Evolutionary conservation across 2,329 filamentous ascomycete genomes (phyloP).

Genomic region (Neurospora sp.): DNA sequence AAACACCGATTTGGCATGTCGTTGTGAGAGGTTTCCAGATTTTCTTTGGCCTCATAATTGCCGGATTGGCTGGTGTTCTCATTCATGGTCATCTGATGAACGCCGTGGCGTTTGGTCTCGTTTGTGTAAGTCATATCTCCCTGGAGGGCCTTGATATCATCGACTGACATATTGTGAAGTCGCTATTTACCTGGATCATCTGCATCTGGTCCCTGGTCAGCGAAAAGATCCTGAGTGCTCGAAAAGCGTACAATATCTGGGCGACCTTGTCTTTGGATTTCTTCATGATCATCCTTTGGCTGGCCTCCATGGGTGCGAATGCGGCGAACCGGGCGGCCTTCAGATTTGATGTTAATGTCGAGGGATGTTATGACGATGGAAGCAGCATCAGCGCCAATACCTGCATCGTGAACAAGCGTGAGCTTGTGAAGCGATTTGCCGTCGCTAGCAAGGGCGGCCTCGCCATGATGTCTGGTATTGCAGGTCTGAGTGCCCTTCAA

Average conservation of each 20-base stretch:
- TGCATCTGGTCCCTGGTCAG: slow-evolving; percentile 19
- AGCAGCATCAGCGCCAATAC: slow-evolving; percentile 17
- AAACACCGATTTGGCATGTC: slow-evolving; percentile 18
- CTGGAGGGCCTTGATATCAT: neutral
- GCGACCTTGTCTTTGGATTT: slow-evolving; percentile 22
- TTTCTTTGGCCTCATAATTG: slow-evolving; percentile 19
- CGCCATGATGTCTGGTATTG: slow-evolving; percentile 21
- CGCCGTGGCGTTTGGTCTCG: slow-evolving; percentile 19
- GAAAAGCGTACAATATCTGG: slow-evolving; percentile 24
- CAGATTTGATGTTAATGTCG: slow-evolving; percentile 10
- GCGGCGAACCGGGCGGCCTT: slow-evolving; percentile 21
- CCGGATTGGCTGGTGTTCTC: slow-evolving; percentile 18
- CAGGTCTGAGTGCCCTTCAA: slow-evolving; percentile 21
- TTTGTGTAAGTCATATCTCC: slow-evolving; percentile 18
- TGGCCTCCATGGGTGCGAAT: slow-evolving; percentile 22
- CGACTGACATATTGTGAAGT: neutral
- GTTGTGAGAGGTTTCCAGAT: slow-evolving; percentile 21
- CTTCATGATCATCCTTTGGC: slow-evolving; percentile 24
- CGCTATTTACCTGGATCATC: slow-evolving; percentile 21
- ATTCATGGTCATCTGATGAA: slow-evolving; percentile 21
- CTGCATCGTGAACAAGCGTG: slow-evolving; percentile 16
- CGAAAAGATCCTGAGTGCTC: slow-evolving; percentile 19
- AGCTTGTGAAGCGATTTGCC: slow-evolving; percentile 12
- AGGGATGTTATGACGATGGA: slow-evolving; percentile 20
- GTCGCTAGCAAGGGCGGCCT: slow-evolving; percentile 15